Percentiles rank a stretch among this genome's conserved stretches.
phyloP scores from a whole-genome alignment of 345 rosid genomes.

The Clausena lansium region DNA sequence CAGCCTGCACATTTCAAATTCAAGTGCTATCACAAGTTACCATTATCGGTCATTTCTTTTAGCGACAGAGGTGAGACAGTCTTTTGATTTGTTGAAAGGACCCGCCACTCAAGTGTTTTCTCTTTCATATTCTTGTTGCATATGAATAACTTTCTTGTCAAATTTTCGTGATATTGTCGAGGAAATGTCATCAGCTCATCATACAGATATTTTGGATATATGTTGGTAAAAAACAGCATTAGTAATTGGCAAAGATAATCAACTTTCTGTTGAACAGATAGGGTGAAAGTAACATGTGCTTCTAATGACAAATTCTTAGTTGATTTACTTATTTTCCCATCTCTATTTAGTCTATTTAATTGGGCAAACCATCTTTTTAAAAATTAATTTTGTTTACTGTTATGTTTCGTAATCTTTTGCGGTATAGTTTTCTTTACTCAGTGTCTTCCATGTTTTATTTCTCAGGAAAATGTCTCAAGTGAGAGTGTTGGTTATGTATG shows the following conservation, averaged over 20 bases:
- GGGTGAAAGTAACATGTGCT: background rate
- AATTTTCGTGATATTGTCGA: background rate
- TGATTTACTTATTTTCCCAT: background rate
- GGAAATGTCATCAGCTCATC: background rate
- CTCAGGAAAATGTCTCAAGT: conserved; percentile 14
- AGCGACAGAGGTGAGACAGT: background rate
- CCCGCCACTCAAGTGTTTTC: background rate
- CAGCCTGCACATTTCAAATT: background rate
- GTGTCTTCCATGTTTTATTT: background rate
- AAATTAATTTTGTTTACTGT: background rate
- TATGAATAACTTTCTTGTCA: background rate
- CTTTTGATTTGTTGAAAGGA: background rate
- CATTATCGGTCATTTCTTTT: background rate
- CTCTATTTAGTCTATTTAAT: background rate
- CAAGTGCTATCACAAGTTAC: background rate
- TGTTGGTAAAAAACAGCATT: background rate
- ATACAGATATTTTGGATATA: background rate
- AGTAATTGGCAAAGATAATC: background rate
- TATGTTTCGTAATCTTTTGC: background rate
- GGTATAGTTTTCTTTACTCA: background rate
- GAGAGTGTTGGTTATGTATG: conserved; percentile 5
- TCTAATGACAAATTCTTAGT: background rate
- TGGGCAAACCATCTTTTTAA: background rate
- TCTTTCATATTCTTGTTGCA: background rate
- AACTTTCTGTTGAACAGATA: background rate